Conservation (phyloP, 2,329 filamentous ascomycete species). For the Colletotrichum musicola region DNA sequence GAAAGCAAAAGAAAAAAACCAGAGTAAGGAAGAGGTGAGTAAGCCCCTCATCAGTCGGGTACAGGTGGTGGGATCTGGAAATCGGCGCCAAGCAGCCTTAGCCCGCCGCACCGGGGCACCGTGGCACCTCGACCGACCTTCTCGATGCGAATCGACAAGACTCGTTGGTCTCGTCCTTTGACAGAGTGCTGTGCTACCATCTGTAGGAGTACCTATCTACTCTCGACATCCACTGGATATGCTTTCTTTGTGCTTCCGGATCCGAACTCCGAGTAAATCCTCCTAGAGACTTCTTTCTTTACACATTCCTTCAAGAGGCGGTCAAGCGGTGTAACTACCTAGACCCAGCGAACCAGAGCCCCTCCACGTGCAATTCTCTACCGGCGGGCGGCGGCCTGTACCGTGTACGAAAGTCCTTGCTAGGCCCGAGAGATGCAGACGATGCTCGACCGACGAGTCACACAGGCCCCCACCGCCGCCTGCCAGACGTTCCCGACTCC, state of each 20-base stretch:
- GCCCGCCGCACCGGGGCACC: slow-evolving; percentile 16
- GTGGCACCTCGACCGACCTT: not conserved
- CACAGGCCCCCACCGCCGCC: not conserved
- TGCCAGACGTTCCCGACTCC: not conserved
- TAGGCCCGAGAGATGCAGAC: too few relatives aligned
- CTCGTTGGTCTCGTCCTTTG: not conserved
- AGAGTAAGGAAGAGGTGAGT: too few relatives aligned
- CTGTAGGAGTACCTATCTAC: too few relatives aligned
- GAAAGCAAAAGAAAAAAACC: not conserved
- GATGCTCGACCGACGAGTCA: not conserved
- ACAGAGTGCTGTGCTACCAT: not conserved
- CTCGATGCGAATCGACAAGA: too few relatives aligned
- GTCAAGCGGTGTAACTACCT: slow-evolving; percentile 13
- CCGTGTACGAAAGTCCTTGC: too few relatives aligned
- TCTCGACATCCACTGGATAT: not conserved
- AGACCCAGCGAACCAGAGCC: not conserved
- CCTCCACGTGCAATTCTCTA: too few relatives aligned
- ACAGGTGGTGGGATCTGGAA: slow-evolving; percentile 15
- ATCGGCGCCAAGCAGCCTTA: slow-evolving; percentile 20
- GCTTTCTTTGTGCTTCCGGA: slow-evolving; percentile 13
- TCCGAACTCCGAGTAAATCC: slow-evolving; percentile 5
- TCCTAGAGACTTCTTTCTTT: not conserved
- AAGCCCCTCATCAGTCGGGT: not conserved
- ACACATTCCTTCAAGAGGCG: not conserved
- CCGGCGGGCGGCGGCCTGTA: too few relatives aligned